These are phyloP conservation scores for Cyclotella choctawhatcheeana DNA, from an alignment of 108 stramenopile species.

Conservation along the genomic window DNA sequence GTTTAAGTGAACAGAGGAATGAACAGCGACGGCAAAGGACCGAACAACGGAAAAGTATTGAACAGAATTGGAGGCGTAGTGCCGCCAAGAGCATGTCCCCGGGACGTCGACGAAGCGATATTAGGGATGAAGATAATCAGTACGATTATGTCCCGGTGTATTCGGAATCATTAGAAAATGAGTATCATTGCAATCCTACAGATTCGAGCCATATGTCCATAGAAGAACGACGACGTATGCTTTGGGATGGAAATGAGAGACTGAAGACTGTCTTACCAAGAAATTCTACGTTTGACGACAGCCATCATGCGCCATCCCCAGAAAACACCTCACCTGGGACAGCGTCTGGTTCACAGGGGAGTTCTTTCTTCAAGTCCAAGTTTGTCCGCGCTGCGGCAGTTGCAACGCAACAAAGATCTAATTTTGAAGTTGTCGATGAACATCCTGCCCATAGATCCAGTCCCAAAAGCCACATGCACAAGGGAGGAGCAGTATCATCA, in stretches of 20 bases:
- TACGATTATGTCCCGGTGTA: neutral
- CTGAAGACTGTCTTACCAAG: conserved; percentile 32
- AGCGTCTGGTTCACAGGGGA: conserved; percentile 32
- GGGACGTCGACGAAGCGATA: conserved; percentile 11
- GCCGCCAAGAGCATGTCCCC: conserved; percentile 27
- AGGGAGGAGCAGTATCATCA: conserved; percentile 27
- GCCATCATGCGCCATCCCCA: neutral
- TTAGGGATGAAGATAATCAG: neutral
- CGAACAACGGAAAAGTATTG: conserved; percentile 20
- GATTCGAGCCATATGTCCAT: conserved; percentile 24
- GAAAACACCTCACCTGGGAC: conserved; percentile 29
- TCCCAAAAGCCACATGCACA: conserved; percentile 16
- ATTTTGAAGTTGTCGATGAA: neutral
- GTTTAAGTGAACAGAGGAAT: conserved; percentile 15
- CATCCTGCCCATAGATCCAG: neutral
- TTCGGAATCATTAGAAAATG: neutral
- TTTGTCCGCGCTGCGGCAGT: conserved; percentile 49
- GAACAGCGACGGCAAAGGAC: too few species aligned
- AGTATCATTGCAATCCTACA: neutral
- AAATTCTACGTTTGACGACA: conserved; percentile 9
- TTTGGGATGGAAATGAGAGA: conserved; percentile 48
- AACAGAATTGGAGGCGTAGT: conserved; percentile 40
- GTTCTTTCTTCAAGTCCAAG: conserved; percentile 49
- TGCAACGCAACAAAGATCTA: too few species aligned
- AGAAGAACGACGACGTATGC: conserved; percentile 29